A percentile compares a stretch with the other conserved stretches of the same genome.
phyloP scores from a whole-genome alignment of 202 grass and related monocot genomes.

The Tripidium arundinaceum region DNA sequence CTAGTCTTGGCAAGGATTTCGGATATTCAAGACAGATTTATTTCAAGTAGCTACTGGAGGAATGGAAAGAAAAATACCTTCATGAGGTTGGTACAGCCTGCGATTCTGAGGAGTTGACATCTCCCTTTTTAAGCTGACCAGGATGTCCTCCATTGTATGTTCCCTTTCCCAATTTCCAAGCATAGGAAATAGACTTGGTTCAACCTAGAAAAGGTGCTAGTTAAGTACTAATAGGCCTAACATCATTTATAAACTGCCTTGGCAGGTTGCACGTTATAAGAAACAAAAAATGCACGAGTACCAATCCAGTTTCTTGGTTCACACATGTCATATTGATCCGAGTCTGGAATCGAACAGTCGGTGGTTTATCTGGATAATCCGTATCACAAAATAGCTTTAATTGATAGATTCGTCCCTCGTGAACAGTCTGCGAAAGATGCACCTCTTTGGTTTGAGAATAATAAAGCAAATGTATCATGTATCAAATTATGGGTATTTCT shows the following conservation, averaged over 20 bases:
- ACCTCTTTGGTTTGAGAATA: slow-evolving; percentile 19
- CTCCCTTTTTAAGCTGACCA: slow-evolving; percentile 73
- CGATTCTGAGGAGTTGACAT: slow-evolving; percentile 84
- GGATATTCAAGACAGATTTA: neutral
- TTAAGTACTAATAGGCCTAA: slow-evolving; percentile 27
- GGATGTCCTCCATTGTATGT: slow-evolving; percentile 82
- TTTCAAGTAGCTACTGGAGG: slow-evolving; percentile 2
- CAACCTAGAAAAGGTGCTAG: slow-evolving; percentile 56
- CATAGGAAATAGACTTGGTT: slow-evolving; percentile 72
- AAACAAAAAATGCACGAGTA: slow-evolving; percentile 23
- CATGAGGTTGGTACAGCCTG: slow-evolving; percentile 69
- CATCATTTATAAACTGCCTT: slow-evolving; percentile 23
- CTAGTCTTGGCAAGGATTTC: slow-evolving; percentile 1
- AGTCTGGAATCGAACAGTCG: slow-evolving; percentile 62
- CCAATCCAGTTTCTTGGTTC: slow-evolving; percentile 71
- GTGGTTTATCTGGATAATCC: slow-evolving; percentile 77
- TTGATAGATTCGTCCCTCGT: slow-evolving; percentile 75
- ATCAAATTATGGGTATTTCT: slow-evolving; percentile 5
- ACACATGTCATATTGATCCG: slow-evolving; percentile 74
- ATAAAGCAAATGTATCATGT: slow-evolving; percentile 12
- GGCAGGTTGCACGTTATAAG: neutral
- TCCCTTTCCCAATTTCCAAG: slow-evolving; percentile 83
- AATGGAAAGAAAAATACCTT: slow-evolving; percentile 48
- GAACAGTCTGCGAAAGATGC: slow-evolving; percentile 55
- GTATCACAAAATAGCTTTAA: slow-evolving; percentile 71